Conservation (phyloP, 179 eudicot species). For the Heliamphora pulchella region DNA sequence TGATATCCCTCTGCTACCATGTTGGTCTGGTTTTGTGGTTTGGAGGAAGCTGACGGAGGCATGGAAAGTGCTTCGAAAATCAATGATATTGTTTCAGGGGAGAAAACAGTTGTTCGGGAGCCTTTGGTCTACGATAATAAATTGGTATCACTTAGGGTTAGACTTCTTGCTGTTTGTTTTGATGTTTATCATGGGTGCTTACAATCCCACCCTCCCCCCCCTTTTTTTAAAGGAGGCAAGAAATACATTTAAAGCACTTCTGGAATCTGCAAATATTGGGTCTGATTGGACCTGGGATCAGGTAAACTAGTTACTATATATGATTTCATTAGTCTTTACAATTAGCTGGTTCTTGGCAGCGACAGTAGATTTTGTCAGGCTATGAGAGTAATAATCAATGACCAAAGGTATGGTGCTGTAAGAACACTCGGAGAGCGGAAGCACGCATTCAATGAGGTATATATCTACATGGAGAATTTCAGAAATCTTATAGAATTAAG, state of each 20-base stretch:
- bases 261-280: constrained; percentile 74
- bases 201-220: no score
- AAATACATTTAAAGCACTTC: constrained; percentile 71
- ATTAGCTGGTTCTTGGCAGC: constrained; percentile 15
- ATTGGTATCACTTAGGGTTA: constrained; percentile 42
- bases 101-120: constrained; percentile 48
- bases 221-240: constrained; percentile 63
- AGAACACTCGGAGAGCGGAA: constrained; percentile 84
- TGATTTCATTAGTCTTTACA: background rate
- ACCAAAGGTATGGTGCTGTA: constrained; percentile 82
- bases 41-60: constrained; percentile 51
- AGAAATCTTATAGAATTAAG: background rate
- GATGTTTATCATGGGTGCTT: background rate
- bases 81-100: constrained; percentile 37
- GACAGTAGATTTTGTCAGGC: constrained; percentile 37
- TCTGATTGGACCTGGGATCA: constrained; percentile 98
- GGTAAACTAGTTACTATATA: constrained; percentile 28
- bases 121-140: constrained; percentile 59
- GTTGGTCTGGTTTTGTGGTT: constrained; percentile 15
- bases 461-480: constrained; percentile 9
- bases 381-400: constrained; percentile 84
- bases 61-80: constrained; percentile 31
- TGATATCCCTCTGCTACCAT: constrained; percentile 13
- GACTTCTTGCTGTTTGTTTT: background rate
- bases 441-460: constrained; percentile 87